A percentile compares a stretch with the other conserved stretches of the same genome.
These are phyloP conservation scores for Chytridiales sp. DNA, from an alignment of 371 early-diverging fungal genomes.

Conservation along the genomic window DNA sequence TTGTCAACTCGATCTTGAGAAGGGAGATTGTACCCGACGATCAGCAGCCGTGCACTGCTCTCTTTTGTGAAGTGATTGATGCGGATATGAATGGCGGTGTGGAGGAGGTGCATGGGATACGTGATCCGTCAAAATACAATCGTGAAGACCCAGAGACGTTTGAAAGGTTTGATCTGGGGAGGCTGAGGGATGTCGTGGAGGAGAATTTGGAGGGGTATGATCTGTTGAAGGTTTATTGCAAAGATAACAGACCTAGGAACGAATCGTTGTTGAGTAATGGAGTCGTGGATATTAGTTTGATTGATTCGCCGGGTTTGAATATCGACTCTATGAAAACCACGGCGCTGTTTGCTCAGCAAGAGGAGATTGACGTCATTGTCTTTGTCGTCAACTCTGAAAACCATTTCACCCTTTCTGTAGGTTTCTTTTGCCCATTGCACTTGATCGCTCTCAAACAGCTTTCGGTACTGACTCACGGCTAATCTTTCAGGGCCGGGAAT, in stretches of 20 bases:
- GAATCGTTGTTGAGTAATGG: conserved; percentile 83
- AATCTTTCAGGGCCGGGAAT: conserved; percentile 84
- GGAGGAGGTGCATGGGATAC: conserved; percentile 90
- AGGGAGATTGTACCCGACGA: conserved; percentile 87
- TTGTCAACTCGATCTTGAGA: conserved; percentile 92
- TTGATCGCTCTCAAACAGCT: conserved; percentile 67
- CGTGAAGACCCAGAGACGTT: conserved; percentile 70
- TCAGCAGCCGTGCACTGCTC: conserved; percentile 95
- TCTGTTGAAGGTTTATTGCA: conserved; percentile 87
- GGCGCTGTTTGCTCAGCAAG: conserved; percentile 92
- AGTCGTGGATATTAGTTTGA: conserved; percentile 89
- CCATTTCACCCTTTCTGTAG: conserved; percentile 93
- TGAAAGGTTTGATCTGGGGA: conserved; percentile 57
- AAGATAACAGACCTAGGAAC: conserved; percentile 46
- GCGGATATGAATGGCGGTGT: conserved; percentile 75
- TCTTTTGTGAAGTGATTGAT: conserved; percentile 92
- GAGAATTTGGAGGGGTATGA: conserved; percentile 68
- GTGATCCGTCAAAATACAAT: conserved; percentile 64
- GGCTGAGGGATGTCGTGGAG: conserved; percentile 56
- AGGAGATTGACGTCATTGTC: conserved; percentile 97
- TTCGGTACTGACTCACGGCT: conserved; percentile 95
- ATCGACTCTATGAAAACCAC: conserved; percentile 95
- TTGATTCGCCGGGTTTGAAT: conserved; percentile 98
- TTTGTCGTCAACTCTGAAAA: conserved; percentile 98
- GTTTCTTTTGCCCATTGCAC: conserved; percentile 20